Conservation (phyloP, 1,284 basidiomycete genomes). For the Rugosomyces carneus region DNA sequence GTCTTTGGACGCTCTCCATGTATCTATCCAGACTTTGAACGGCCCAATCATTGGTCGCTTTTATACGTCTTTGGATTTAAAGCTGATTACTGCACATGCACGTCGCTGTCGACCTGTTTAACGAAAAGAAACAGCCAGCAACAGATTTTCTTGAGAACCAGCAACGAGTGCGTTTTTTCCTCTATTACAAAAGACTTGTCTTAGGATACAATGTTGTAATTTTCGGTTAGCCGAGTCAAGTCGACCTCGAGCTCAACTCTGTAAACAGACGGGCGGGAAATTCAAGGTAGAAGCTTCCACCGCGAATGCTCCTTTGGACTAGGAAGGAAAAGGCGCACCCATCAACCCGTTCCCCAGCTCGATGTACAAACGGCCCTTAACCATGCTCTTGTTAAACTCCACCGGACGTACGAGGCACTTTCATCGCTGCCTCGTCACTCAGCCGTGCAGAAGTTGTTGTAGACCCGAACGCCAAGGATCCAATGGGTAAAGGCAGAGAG, state of each 20-base stretch:
- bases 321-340: slow-evolving; percentile 32
- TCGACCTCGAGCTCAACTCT: slow-evolving; percentile 12
- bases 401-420: slow-evolving; percentile 39
- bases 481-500: slow-evolving; percentile 30
- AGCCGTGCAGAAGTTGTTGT: slow-evolving; percentile 16
- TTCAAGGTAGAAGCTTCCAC: slow-evolving; percentile 30
- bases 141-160: slow-evolving; percentile 23
- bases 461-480: slow-evolving; percentile 28
- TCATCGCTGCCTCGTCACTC: slow-evolving; percentile 26
- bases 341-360: slow-evolving; percentile 30
- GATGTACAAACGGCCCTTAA: slow-evolving; percentile 27
- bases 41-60: slow-evolving; percentile 38
- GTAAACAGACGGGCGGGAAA: slow-evolving; percentile 21
- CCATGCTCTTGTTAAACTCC: slow-evolving; percentile 26
- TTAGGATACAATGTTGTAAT: not conserved
- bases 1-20: slow-evolving; percentile 29
- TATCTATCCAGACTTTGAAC: slow-evolving; percentile 27
- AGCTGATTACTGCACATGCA: slow-evolving; percentile 31
- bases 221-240: slow-evolving; percentile 14
- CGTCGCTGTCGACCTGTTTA: slow-evolving; percentile 27
- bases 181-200: not conserved
- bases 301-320: slow-evolving; percentile 24
- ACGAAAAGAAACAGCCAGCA: slow-evolving; percentile 18
- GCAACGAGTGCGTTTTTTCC: slow-evolving; percentile 32
- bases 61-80: slow-evolving; percentile 28